Evolutionary conservation across 2,329 filamentous ascomycete genomes (phyloP), one percentile per base, ranked within the genome.

Genomic region (Hymenoscyphus linearis): DNA sequence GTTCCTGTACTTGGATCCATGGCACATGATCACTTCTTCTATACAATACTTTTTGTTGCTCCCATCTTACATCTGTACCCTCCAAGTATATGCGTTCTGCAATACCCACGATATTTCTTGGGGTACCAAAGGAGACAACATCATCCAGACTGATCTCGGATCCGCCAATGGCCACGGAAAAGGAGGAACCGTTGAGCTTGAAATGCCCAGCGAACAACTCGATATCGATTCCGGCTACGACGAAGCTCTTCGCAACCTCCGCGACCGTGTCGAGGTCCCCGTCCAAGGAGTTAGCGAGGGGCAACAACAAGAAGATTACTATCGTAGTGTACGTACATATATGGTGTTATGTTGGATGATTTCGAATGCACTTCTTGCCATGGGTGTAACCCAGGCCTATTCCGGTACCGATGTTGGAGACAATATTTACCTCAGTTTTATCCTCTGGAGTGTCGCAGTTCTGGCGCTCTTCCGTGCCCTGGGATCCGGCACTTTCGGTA

Each of bases 71-170:
- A 96, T 99, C 76, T 98, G 95, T 79, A 98, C 91, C 0, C 82
- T 99, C 2, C 95, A 99, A 76, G 92, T 98, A 22, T 99, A 99
- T 77, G 95, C 95, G 52, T 99, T 99, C 76, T 98, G 95, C 80
- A 99, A 99, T 78, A 96, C 93, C 0, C 95, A 99, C 83, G 95
- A 99, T 74, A 92, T 99, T 22, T 96, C 93, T 0, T 99, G 95
- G 95, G 95, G 95, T 52, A 99, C 95, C 53, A 99, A 99, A 78
- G 95, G 95, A 61, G 95, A 99, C 81, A 99, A 99, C 75, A 86
- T 96, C 37, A 88, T 95, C 70, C 88, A 91, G 75, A 97, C 90
- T 7, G 96, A 99, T 73, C 85, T 99, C 0, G 95, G 95, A 60
- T 86, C 90, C 5, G 95, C 96, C 13, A 85, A 90, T 6, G 87